A percentile compares a stretch with the other conserved stretches of the same genome.
These are phyloP conservation scores for Zygnema circumcarinatum DNA, from an alignment of 139 green algal species.

Conservation along the genomic window DNA sequence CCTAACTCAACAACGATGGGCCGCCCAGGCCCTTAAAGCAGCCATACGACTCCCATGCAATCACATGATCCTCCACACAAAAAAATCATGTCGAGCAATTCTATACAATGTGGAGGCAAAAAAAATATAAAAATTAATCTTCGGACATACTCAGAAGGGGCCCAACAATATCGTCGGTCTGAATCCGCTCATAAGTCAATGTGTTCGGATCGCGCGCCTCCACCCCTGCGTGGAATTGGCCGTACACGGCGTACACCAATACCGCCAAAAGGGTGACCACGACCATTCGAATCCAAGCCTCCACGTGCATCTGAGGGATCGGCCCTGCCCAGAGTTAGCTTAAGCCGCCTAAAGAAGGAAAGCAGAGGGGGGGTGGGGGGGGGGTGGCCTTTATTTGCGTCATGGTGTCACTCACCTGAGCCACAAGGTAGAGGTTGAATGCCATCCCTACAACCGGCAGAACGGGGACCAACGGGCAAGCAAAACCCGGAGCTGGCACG, in stretches of 20 bases:
- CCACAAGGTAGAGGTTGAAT: conserved; percentile 52
- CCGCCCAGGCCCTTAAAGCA: too few species aligned
- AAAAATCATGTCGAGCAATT: too few species aligned
- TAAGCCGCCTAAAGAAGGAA: background rate
- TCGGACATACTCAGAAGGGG: too few species aligned
- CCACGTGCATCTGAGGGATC: conserved; percentile 27
- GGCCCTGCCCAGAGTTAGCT: background rate
- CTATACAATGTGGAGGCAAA: too few species aligned
- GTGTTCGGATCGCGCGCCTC: background rate
- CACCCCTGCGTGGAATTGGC: background rate
- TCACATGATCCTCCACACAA: too few species aligned
- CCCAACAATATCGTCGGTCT: too few species aligned
- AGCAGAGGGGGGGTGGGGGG: background rate
- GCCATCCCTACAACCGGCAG: conserved; percentile 44
- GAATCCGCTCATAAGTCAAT: too few species aligned
- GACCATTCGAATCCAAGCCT: conserved; percentile 25
- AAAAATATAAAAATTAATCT: too few species aligned
- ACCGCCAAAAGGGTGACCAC: conserved; percentile 28
- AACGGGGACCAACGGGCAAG: conserved; percentile 42
- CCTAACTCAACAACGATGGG: too few species aligned
- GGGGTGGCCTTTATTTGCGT: background rate
- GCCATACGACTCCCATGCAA: too few species aligned
- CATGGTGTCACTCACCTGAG: conserved; percentile 26
- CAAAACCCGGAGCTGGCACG: conserved; percentile 6
- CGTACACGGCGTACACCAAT: conserved; percentile 3